Base-by-base conservation (phyloP, 441 rosid species). In the Gossypium schwendimanii region DNA sequence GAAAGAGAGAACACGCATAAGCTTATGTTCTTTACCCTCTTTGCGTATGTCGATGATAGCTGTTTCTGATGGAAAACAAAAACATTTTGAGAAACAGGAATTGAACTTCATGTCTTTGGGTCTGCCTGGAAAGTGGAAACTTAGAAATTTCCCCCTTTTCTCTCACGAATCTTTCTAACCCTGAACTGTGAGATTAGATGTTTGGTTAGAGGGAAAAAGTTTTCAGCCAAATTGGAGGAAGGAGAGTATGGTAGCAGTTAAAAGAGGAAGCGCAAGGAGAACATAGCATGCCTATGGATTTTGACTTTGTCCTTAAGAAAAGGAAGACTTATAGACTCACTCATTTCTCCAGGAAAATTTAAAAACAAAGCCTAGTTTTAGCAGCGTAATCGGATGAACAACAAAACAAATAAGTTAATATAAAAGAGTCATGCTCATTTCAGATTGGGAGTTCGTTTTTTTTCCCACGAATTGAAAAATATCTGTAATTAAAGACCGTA, bases 71-170 rank as follows among this genome's bases (percentile, higher is more conserved):
- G 73, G 58, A 57, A 79, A 53, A 11, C 73, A 53, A 65, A 73
- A 80, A 49, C 81, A 79, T 52, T 70, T 50, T 21, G 65, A 76
- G 63, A 80, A 71, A 52, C 80, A 77, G 24, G 65, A 59, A 59
- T 20, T 15, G 36, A 78, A 70, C 54, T 84, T 86, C 89, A 84
- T 86, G 20, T 23, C 75, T 50, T 23, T 12, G 58, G 47, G 39
- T 58, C 17, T 53, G 18, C 17, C 14, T n/a, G 41, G 55, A 63
- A 18, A 18, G 15, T 63, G 53, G 39, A 24, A 66, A 47, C 58
- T 41, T 8, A 12, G 4, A 47, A n/a, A 7, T 24, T 23, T 26
- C 39, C 36, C 39, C 2, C 24, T 14, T 65, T 5, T 65, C 14
- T 65, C n/a, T 36, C 45, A 39, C 49, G 18, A 26, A 59, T 17